phyloP scores from a whole-genome alignment of 2,329 filamentous ascomycete genomes.

The Penicillium sp. region DNA sequence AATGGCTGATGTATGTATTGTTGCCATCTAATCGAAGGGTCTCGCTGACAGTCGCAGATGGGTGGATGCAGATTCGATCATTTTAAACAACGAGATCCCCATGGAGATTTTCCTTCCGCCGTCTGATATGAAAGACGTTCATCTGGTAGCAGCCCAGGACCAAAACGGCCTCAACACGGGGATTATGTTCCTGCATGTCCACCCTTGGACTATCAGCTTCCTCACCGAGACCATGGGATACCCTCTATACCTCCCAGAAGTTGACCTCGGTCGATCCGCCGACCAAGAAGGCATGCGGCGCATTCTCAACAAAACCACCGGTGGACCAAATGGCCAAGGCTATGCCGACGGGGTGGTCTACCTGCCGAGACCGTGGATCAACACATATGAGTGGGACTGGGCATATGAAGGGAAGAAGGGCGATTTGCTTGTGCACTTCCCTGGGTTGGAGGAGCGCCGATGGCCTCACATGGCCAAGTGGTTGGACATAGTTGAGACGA shows the following conservation, averaged over 20 bases:
- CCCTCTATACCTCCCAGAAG: slow-evolving; percentile 22
- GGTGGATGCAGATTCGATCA: slow-evolving; percentile 36
- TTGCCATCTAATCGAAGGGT: too few species aligned
- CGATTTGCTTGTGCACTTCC: slow-evolving; percentile 35
- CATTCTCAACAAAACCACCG: slow-evolving; percentile 22
- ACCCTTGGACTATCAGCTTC: slow-evolving; percentile 35
- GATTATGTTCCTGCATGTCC: slow-evolving; percentile 37
- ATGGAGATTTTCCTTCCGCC: slow-evolving; percentile 38
- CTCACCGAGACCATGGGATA: slow-evolving; percentile 32
- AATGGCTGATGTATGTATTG: slow-evolving; percentile 40
- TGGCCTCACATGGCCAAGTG: slow-evolving; percentile 29
- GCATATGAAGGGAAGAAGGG: slow-evolving; percentile 30
- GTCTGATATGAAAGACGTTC: slow-evolving; percentile 27
- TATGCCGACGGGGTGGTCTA: slow-evolving; percentile 21
- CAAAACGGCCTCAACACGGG: slow-evolving; percentile 39
- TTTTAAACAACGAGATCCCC: slow-evolving; percentile 38
- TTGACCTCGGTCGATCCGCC: slow-evolving; percentile 18
- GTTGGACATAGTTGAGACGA: slow-evolving; percentile 25
- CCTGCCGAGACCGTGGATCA: slow-evolving; percentile 30
- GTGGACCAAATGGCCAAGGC: slow-evolving; percentile 13
- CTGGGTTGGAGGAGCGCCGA: slow-evolving; percentile 27
- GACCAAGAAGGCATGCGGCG: slow-evolving; percentile 27
- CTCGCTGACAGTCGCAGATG: slow-evolving; percentile 23
- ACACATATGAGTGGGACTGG: slow-evolving; percentile 29
- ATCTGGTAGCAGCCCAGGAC: slow-evolving; percentile 35